Evolutionary conservation across 1,139 yeast genomes (phyloP).

Genomic region (Tardiomyces digboiensis): DNA sequence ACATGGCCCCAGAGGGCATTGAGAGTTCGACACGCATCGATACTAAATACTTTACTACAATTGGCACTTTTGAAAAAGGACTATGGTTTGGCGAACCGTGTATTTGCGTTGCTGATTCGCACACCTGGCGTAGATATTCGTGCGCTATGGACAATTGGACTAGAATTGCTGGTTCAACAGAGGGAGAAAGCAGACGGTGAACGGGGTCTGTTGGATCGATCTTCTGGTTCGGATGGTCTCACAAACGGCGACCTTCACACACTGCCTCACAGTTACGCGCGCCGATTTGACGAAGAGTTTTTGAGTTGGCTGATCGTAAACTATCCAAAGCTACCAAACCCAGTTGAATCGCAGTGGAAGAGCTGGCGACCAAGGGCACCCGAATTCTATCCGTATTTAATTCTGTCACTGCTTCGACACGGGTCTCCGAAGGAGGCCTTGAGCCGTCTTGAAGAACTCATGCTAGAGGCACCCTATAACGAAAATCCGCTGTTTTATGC

Average conservation of each 20-base stretch:
- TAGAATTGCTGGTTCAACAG: conserved; percentile 26
- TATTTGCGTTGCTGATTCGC: conserved; percentile 33
- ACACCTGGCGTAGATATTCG: conserved; percentile 35
- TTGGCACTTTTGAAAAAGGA: conserved; percentile 29
- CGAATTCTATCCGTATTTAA: conserved; percentile 11
- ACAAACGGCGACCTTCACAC: conserved; percentile 12
- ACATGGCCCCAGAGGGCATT: conserved; percentile 7
- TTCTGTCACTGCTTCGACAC: conserved; percentile 15
- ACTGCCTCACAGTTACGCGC: conserved; percentile 2
- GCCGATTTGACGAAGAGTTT: conserved; percentile 16
- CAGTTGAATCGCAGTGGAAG: conserved; percentile 3
- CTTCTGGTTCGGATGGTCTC: conserved; percentile 1
- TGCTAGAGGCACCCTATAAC: conserved; percentile 38
- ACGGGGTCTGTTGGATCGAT: neutral
- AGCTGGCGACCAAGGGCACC: conserved; percentile 12
- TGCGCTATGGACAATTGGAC: conserved; percentile 39
- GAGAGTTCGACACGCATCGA: conserved; percentile 16
- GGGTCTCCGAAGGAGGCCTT: conserved; percentile 16
- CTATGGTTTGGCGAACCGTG: conserved; percentile 34
- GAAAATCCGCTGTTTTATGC: conserved; percentile 34
- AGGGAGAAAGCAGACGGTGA: conserved; percentile 12
- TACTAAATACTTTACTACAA: conserved; percentile 14
- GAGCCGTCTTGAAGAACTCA: conserved; percentile 29
- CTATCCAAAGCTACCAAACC: conserved; percentile 8
- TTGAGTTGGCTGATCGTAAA: conserved; percentile 20